Evolutionary conservation across 2,329 filamentous ascomycete species (phyloP), one percentile per base, ranked within the genome.

Genomic region (Aspergillus clavatus): DNA sequence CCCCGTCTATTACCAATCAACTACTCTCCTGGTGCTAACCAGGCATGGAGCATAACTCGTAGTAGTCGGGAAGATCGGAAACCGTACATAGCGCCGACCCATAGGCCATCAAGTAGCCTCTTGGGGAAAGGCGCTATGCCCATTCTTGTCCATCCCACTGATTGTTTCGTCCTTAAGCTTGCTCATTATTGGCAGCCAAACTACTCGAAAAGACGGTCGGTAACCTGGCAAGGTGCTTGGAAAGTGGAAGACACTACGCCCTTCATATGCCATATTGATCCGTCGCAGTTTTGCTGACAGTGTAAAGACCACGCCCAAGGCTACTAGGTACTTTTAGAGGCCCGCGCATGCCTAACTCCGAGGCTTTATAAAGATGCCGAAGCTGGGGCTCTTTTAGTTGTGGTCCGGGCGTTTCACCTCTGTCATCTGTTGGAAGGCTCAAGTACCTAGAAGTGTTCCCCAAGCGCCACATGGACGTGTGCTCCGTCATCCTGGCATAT

Each of bases 171-270:
- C 39, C 48, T 46, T 38, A 33, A 38, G 36, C 41, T 26, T 42
- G 40, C 38, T 53, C n/a, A n/a, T n/a, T 42, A 65, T 63, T 65
- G 59, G 56, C 43, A 46, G 40, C 22, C 35, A 44, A 33, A 21
- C 39, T 41, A 40, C 41, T 43, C 26, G 41, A 40, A 45, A 48
- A 40, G 38, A 50, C 47, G 48, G 44, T 53, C 55, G 40, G 42
- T 41, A 22, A 42, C 22, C 42, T 41, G 42, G 38, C 23, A 19
- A 33, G 3, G 14, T 38, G 26, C 10, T 28, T n/a, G 26, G 26
- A n/a, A n/a, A n/a, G n/a, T n/a, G 26, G 23, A 8, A 24, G 23
- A 24, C 23, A 8, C 23, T 24, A 24, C 23, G 4, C 5, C 23
- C 8, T 24, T 8, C 8, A 24, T 46, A 40, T 43, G 35, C 43